Evolutionary conservation across 768 basidiomycete genomes (phyloP), one percentile per base, ranked within the genome.

Genomic region (Arthromyces matolae): DNA sequence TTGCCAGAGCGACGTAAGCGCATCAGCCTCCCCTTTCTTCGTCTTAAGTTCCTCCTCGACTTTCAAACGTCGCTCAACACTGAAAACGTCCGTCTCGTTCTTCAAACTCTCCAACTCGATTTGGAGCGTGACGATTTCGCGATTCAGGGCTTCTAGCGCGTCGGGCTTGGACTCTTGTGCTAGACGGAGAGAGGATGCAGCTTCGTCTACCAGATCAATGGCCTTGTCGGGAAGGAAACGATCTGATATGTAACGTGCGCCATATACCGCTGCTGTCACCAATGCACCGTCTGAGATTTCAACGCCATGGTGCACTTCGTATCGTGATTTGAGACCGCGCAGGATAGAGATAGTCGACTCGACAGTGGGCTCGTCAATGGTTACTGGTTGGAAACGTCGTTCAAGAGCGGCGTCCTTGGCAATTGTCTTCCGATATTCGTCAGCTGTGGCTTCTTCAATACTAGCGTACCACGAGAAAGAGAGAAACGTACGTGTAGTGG

Each of bases 241-340:
- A 62, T 92, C 89, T 0, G 90, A 84, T 54, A 95, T 84, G 59
- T 94, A 94, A 14, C 90, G 79, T 19, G 89, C 81, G 5, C 80
- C 73, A 55, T 94, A 93, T 2, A 93, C 81, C 0, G 91, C 89
- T 20, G 93, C 92, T 84, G 91, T 94, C 10, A 96, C 93, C 3
- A 96, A 72, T 2, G 93, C 90, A 12, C 78, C 76, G 59, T 96
- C 93, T 1, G 89, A 82, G 47, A 96, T 93, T 60, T 90, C 89
- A 2, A 96, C 93, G 24, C 93, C 93, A 52, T 94, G 93, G 58
- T 96, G 93, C 1, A 92, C 89, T 56, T 95, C 92, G 57, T 94
- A 93, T 33, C 83, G 74, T 0, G 86, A 63, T 60, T 93, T 92
- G 27, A 94, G 71, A 7, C 92, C 93, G 16, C 91, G 85, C 0